Evolutionary conservation across 2,329 filamentous ascomycete species (phyloP).

Genomic region (Penicillium sp.): DNA sequence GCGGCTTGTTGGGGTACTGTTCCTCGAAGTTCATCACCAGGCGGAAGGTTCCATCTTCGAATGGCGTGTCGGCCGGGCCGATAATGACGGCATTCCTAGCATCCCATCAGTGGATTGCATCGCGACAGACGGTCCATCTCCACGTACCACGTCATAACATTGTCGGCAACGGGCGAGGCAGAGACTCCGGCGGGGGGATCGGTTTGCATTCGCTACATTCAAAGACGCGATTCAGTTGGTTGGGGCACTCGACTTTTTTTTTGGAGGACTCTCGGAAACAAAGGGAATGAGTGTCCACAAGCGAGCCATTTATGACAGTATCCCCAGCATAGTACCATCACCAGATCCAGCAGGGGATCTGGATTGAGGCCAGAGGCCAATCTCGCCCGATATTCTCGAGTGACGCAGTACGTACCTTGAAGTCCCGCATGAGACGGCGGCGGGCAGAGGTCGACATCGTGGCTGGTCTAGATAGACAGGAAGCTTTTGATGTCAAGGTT

Average conservation of each 20-base stretch:
- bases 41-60: constrained; percentile 96
- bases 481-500: constrained; percentile 4
- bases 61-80: constrained; percentile 91
- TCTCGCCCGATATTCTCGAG: not conserved
- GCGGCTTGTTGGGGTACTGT: constrained; percentile 97
- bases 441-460: constrained; percentile 88
- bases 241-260: constrained; percentile 1
- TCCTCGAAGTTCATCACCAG: constrained; percentile 99
- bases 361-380: constrained; percentile 2
- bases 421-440: constrained; percentile 96
- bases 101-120: constrained; percentile 8
- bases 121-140: not conserved
- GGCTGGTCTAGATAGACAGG: constrained; percentile 5
- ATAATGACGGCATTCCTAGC: constrained; percentile 97
- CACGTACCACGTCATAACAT: constrained; percentile 42
- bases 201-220: constrained; percentile 88
- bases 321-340: not conserved
- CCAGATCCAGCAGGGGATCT: not conserved
- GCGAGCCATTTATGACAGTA: too few species aligned
- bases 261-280: not conserved
- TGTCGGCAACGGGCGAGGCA: constrained; percentile 78
- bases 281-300: not conserved
- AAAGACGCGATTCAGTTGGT: constrained; percentile 13
- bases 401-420: constrained; percentile 68
- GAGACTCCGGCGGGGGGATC: constrained; percentile 96